Base-by-base conservation (phyloP, 352 stramenopile genomes). In the Globisporangium irregulare region DNA sequence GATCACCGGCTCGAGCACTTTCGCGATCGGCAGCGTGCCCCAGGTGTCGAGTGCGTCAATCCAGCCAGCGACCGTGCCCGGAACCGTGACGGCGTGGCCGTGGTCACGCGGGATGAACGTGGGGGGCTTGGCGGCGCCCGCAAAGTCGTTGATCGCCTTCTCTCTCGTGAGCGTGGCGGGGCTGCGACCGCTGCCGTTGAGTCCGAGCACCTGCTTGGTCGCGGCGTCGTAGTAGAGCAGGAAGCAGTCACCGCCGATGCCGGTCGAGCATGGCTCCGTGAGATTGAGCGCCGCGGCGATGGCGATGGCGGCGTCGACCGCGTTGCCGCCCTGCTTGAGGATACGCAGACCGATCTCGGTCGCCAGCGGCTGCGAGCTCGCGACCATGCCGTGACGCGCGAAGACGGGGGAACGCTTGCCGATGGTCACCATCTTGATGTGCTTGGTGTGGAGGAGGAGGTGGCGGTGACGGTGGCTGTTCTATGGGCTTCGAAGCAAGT, bases 211-310 rank as follows among this genome's bases (percentile, higher is more conserved):
- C 46, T 89, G 75, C 62, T 90, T 90, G 12, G 73, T 93, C 22
- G 76, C 72, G 22, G 89, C 87, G 72, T 98, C 85, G 72, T 96
- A 99, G 78, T 93, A 98, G 34, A 99, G 88, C 70, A 97, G 78
- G 76, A 99, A 99, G 80, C 94, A 98, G 82, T 99, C 97, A 34
- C 92, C 92, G 34, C 79, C 92, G 54, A 93, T 91, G 60, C 87
- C 87, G 2, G 87, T 97, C 18, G 82, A 92, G 75, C 82, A 89
- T 8, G 82, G 86, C 60, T 94, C 84, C 53, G 84, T 90, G 50
- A 92, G 74, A 67, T 79, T 81, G 59, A 89, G 72, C 48, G 80
- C 72, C 29, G 82, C 79, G 24, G 84, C 82, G 43, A 91, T 66
- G 5, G 80, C 81, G 59, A 92, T 85, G 14, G 83, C 81, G 0